These are phyloP conservation scores for Spinacia oleracea DNA, from an alignment of 179 eudicot genomes.

Conservation along the genomic window DNA sequence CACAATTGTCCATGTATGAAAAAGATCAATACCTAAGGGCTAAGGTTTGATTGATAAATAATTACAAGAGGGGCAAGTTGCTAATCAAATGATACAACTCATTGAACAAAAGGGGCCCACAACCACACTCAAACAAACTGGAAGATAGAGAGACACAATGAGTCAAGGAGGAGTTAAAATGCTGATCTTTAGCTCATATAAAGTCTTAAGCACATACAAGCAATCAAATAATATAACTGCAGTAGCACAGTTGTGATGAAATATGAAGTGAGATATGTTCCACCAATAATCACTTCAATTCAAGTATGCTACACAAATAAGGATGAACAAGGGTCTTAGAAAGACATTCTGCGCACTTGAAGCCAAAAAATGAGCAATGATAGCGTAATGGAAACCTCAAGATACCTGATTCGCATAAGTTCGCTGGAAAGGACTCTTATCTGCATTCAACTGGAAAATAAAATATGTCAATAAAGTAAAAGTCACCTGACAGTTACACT, in stretches of 20 bases:
- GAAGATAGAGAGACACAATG: not conserved
- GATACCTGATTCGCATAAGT: conserved; percentile 85
- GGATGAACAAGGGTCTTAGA: not conserved
- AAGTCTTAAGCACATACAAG: not conserved
- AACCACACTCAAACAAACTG: conserved; percentile 2
- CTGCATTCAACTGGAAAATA: conserved; percentile 64
- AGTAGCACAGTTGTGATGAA: not conserved
- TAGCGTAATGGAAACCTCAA: not conserved
- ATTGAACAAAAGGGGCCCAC: not conserved
- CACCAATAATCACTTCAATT: not conserved
- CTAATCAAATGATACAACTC: not conserved
- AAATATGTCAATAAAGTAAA: not conserved
- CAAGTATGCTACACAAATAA: not conserved
- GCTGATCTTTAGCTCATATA: not conserved
- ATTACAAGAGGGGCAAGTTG: not conserved
- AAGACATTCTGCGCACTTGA: not conserved
- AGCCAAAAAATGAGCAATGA: not conserved
- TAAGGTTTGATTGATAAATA: not conserved
- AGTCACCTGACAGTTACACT: not conserved
- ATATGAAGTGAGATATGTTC: not conserved
- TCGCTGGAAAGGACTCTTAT: conserved; percentile 90
- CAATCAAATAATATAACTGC: not conserved
- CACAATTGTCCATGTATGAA: not conserved
- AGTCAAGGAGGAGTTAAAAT: not conserved
- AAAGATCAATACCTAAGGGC: not conserved